Conservation (phyloP, 805 yeast species). For the Teunomyces barrocoloradensis region DNA sequence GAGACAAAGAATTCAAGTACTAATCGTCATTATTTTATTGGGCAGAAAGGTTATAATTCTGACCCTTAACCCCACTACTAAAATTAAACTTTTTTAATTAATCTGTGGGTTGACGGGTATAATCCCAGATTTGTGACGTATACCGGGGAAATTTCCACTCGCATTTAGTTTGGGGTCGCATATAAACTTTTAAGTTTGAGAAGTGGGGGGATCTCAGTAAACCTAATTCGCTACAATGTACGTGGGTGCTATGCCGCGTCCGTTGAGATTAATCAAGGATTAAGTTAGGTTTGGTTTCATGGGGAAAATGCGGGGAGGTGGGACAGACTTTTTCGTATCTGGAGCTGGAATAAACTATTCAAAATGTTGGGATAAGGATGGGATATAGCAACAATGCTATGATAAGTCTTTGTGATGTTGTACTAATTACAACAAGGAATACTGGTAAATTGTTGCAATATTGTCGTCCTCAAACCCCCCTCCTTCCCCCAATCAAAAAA, state of each 20-base stretch:
- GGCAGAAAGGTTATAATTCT: background rate
- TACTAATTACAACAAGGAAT: no score
- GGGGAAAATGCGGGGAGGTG: background rate
- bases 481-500: no score
- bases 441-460: no score
- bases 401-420: no score
- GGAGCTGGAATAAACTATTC: background rate
- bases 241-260: no score
- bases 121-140: no score
- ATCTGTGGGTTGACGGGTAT: background rate
- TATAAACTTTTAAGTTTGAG: background rate
- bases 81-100: background rate
- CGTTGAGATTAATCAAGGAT: no score
- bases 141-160: no score
- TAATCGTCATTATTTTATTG: background rate
- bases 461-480: no score
- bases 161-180: background rate
- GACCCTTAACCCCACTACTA: background rate
- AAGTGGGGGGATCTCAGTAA: background rate
- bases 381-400: no score
- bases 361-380: no score
- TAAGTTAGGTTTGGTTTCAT: background rate
- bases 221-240: background rate
- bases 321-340: background rate
- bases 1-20: conserved; percentile 9